A percentile compares a stretch with the other conserved stretches of the same genome.
Conservation (phyloP, 2,329 filamentous ascomycete genomes). For the Didymella segeticola region DNA sequence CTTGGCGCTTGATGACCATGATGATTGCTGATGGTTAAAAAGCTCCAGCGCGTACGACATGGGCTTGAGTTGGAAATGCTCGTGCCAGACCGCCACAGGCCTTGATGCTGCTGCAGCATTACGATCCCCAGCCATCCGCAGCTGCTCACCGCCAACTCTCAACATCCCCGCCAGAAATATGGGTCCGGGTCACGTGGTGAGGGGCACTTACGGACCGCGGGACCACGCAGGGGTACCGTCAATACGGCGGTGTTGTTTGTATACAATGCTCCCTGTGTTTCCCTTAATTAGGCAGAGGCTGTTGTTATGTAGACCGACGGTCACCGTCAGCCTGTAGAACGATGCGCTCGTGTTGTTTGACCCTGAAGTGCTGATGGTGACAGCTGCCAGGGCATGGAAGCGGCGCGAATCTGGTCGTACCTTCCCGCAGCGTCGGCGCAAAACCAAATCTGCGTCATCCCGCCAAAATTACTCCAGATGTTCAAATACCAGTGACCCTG, state of each 20-base stretch:
- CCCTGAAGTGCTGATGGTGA: constrained; percentile 6
- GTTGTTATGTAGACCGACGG: background rate
- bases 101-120: constrained; percentile 20
- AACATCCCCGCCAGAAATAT: constrained; percentile 22
- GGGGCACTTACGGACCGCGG: constrained; percentile 31
- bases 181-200: constrained; percentile 39
- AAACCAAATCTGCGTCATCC: constrained; percentile 31
- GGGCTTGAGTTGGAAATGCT: constrained; percentile 27
- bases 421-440: constrained; percentile 23
- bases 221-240: constrained; percentile 12
- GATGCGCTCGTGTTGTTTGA: background rate
- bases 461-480: constrained; percentile 32
- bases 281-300: background rate
- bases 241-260: background rate
- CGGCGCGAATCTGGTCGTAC: constrained; percentile 30
- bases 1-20: constrained; percentile 27
- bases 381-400: constrained; percentile 29
- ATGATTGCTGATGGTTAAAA: constrained; percentile 6
- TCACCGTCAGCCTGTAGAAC: too few relatives aligned
- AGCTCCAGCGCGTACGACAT: constrained; percentile 31
- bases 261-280: background rate
- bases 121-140: constrained; percentile 41
- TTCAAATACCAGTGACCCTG: constrained; percentile 11
- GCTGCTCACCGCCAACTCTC: constrained; percentile 46
- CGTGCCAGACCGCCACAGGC: constrained; percentile 25